Conservation (phyloP, 176 grass and related monocot genomes). For the Phragmites australis region DNA sequence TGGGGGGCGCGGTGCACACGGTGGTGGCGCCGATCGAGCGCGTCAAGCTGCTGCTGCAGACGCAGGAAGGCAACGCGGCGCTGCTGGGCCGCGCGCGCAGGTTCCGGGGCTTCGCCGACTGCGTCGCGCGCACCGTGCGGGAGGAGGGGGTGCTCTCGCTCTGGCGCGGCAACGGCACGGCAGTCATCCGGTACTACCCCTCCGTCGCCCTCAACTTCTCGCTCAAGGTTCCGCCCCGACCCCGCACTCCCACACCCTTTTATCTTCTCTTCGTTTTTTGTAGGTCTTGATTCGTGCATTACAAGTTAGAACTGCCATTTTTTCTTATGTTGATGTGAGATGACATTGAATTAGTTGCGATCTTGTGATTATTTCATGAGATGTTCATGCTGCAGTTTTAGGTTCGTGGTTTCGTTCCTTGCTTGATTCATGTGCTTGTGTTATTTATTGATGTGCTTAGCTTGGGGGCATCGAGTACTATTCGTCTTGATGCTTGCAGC, state of each 20-base stretch:
- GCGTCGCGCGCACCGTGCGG: slow-evolving; percentile 78
- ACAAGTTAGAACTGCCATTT: not conserved
- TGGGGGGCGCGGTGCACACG: slow-evolving; percentile 91
- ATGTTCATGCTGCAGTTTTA: too few species aligned
- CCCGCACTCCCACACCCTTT: not conserved
- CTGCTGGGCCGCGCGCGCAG: slow-evolving; percentile 59
- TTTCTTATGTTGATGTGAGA: not conserved
- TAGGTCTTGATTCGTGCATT: slow-evolving; percentile 19
- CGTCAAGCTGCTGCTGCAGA: slow-evolving; percentile 97
- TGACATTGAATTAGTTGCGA: slow-evolving; percentile 14
- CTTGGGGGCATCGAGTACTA: slow-evolving; percentile 7
- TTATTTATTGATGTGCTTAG: slow-evolving; percentile 2
- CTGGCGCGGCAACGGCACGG: slow-evolving; percentile 94
- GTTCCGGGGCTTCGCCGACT: slow-evolving; percentile 89
- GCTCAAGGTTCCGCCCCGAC: slow-evolving; percentile 65
- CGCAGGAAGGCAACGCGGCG: slow-evolving; percentile 94
- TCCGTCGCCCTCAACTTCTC: slow-evolving; percentile 99
- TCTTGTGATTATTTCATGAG: not conserved
- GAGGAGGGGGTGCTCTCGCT: slow-evolving; percentile 89
- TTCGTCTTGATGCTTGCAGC: not conserved
- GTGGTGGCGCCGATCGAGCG: slow-evolving; percentile 99
- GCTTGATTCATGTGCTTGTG: slow-evolving; percentile 1
- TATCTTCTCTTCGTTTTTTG: not conserved
- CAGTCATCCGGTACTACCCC: slow-evolving; percentile 97
- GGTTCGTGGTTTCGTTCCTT: not conserved